A percentile compares a stretch with the other conserved stretches of the same genome.
phyloP scores from a whole-genome alignment of 1,139 yeast species.

The Candida anutae region DNA sequence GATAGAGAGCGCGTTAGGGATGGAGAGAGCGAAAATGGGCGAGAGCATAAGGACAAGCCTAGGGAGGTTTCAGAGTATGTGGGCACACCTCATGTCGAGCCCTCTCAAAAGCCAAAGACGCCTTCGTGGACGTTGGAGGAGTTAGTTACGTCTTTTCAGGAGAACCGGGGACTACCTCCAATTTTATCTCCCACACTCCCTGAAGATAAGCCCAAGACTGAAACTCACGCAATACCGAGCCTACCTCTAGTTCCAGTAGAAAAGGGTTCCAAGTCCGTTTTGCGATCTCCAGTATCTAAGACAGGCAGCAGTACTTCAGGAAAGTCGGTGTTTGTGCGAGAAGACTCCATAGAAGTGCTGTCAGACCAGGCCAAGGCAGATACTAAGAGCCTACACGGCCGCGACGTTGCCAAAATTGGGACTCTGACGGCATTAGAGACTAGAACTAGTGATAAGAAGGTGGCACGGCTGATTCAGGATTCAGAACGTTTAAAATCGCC shows the following conservation, averaged over 20 bases:
- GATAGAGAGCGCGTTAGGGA: too few relatives aligned
- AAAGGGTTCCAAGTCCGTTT: too few relatives aligned
- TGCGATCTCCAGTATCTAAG: slow-evolving; percentile 3
- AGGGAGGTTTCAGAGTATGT: too few relatives aligned
- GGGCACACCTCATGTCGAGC: too few relatives aligned
- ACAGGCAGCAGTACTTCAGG: not conserved
- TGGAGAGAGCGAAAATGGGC: too few relatives aligned
- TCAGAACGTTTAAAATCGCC: not conserved
- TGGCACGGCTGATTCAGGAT: too few relatives aligned
- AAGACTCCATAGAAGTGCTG: too few relatives aligned
- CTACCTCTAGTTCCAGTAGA: not conserved
- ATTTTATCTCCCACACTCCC: slow-evolving; percentile 38
- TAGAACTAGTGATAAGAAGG: not conserved
- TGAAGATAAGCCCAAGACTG: slow-evolving; percentile 6
- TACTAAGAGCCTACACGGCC: not conserved
- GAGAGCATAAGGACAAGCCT: too few relatives aligned
- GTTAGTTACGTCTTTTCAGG: slow-evolving; percentile 27
- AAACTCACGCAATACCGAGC: not conserved
- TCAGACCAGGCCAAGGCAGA: too few relatives aligned
- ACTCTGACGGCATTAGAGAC: not conserved
- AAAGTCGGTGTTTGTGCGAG: not conserved
- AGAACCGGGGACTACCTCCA: slow-evolving; percentile 30
- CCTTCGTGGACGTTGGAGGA: slow-evolving; percentile 36
- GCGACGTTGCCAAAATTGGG: not conserved
- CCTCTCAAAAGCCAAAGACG: not conserved